Evolutionary conservation across 73 alveolate species (phyloP).

Genomic region (Paramecium sexaurelia): DNA sequence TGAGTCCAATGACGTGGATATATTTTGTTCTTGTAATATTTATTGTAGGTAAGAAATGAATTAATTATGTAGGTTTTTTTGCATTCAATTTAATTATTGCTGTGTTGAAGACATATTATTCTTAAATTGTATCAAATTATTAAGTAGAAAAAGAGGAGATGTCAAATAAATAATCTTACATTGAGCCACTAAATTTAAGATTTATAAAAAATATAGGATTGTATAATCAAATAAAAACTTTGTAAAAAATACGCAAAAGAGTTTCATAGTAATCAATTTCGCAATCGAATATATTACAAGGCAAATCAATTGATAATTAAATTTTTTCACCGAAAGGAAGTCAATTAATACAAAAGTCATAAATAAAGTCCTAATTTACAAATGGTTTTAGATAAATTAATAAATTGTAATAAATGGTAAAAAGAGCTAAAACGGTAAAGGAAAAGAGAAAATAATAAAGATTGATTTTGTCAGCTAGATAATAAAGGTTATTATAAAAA

Average conservation of each 20-base stretch:
- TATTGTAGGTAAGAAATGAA: not conserved
- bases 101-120: constrained; percentile 47
- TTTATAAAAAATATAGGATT: constrained; percentile 29
- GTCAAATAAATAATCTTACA: not conserved
- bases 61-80: not conserved
- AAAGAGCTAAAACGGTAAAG: not conserved
- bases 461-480: constrained; percentile 36
- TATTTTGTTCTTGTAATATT: constrained; percentile 37
- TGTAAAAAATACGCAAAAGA: not conserved
- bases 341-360: not conserved
- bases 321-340: constrained; percentile 7
- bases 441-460: constrained; percentile 1
- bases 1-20: constrained; percentile 41
- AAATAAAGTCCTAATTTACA: not conserved
- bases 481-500: not conserved
- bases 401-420: constrained; percentile 5
- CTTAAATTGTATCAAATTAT: constrained; percentile 6
- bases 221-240: not conserved
- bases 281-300: not conserved
- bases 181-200: constrained; percentile 6
- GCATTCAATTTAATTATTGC: constrained; percentile 58
- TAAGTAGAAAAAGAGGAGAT: not conserved
- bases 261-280: not conserved
- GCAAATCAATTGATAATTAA: not conserved
- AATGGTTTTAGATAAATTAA: constrained; percentile 30